Base-by-base conservation (phyloP, 2,329 filamentous ascomycete species). In the Colletotrichum tamarilloi region DNA sequence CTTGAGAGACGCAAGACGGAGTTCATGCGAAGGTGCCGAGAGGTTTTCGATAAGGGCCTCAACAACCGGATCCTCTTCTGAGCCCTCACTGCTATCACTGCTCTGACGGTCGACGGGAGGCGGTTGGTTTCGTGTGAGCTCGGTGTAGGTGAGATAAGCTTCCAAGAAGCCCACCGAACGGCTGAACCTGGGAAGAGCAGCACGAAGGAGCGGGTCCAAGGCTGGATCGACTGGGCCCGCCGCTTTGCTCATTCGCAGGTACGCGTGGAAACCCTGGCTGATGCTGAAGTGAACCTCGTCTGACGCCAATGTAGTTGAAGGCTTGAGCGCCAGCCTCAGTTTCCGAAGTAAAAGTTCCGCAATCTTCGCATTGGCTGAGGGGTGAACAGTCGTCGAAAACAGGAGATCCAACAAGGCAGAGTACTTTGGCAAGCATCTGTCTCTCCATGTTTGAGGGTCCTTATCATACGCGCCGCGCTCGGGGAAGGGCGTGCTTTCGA, bases 221-320 rank as follows among this genome's bases (percentile, higher is more conserved):
- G 86, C 85, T 24, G 84, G 78, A 73, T 94, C 91, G 6, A 92
- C 81, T 14, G 88, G 85, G 1, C 86, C 88, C n/a, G 89, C 85
- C 4, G 87, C 86, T 73, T 87, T 88, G 65, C 88, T 90, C 87
- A 94, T 91, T 62, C 89, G 87, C 30, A 94, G 86, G 77, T 95
- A 94, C 5, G 92, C 90, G 71, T 90, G 90, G 78, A 97, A 94
- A 0, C 93, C 94, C 76, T 92, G 91, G 11, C 93, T 93, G 70
- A 92, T 87, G 62, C 94, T 93, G 76, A 97, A 95, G 46, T 90
- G 87, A n/a, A 91, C 89, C 78, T 92, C 89, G 74, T 92, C 88
- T 3, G 89, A 90, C 2, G 87, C 86, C 64, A 91, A 82, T 12
- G 87, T 86, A 6, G 88, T 88, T 1, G 90, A 90, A 8, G 91